Percentiles rank a stretch among this genome's conserved stretches.
Conservation (phyloP, 495 filamentous ascomycete species). For the Penicillium argentinense region DNA sequence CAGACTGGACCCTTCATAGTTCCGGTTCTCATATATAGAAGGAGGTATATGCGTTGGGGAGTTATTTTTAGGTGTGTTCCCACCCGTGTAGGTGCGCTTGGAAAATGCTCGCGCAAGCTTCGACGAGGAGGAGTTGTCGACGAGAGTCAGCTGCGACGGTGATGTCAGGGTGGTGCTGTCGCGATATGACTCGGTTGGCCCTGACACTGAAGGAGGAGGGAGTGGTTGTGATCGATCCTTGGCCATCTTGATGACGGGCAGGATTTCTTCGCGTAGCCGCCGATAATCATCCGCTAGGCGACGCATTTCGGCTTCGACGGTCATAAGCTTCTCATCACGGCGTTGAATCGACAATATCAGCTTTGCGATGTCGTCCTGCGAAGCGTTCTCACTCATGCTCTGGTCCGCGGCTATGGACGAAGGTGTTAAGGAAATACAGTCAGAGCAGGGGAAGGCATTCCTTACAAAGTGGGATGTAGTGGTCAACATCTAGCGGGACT, state of each 20-base stretch:
- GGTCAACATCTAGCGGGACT: conserved; percentile 84
- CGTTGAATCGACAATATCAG: conserved; percentile 82
- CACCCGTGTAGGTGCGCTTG: conserved; percentile 84
- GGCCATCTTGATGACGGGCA: conserved; percentile 83
- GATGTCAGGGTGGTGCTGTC: conserved; percentile 44
- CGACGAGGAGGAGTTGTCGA: conserved; percentile 23
- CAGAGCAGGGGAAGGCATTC: conserved; percentile 16
- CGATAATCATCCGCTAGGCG: conserved; percentile 82
- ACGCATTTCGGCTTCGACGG: conserved; percentile 77
- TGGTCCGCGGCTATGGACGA: conserved; percentile 74
- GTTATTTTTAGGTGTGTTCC: conserved; percentile 69
- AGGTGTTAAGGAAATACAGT: conserved; percentile 8
- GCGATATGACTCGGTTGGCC: conserved; percentile 23
- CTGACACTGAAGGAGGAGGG: conserved; percentile 52
- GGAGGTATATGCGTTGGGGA: conserved; percentile 76
- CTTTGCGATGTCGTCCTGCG: conserved; percentile 85
- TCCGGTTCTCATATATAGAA: conserved; percentile 54
- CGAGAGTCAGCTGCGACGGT: conserved; percentile 38
- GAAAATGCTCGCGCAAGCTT: conserved; percentile 58
- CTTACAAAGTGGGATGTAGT: conserved; percentile 93
- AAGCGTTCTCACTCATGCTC: conserved; percentile 80
- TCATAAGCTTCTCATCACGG: conserved; percentile 81
- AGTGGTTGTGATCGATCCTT: conserved; percentile 90
- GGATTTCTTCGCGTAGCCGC: conserved; percentile 81
- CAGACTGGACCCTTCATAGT: conserved; percentile 50